Base-by-base conservation (phyloP, 495 filamentous ascomycete species). In the Xylaria nigripes region DNA sequence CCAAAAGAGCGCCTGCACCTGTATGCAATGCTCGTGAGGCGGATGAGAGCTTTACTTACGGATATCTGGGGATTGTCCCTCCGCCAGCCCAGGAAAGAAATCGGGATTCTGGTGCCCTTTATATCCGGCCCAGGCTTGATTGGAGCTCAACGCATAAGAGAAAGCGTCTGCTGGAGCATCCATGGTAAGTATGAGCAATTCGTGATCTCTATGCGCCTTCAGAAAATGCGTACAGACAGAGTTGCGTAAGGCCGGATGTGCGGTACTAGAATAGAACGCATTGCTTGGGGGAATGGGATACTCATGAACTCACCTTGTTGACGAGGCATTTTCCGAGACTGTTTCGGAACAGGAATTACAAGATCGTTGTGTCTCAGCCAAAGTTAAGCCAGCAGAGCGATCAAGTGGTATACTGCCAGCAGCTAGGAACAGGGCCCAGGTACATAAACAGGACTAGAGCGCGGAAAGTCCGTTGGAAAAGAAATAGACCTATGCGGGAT, bases 1-100 rank as follows among this genome's bases (percentile, higher is more conserved):
- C 27, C 27, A 4, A 4, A 9, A 15, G 7, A 15, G 32, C 32
- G 32, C 47, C 18, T 9, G 9, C 16, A 7, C 25, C 9, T 30
- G 2, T 22, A 40, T n/a, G 13, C 8, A 25, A 40, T 23, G 12
- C 1, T 25, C 3, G 6, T 24, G 25, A 24, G 45, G 9, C 16
- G 12, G 10, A 21, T 41, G 6, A 23, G 16, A 30, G 10, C 2
- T 46, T 8, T 21, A 73, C 77, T 57, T 65, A 80, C 77, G 83
- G 63, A 93, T 88, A 56, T 83, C 70, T 0, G 90, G 90, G 1
- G 76, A 62, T 65, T 96, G 90, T 55, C 85, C 84, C 40, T 65
- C 68, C 10, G 82, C 82, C 25, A 89, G 75, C 58, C 76, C 81
- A 34, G 80, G 75, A 72, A 94, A 88, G 71, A 89, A 84, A 13